Evolutionary conservation across 2,329 filamentous ascomycete species (phyloP).

Genomic region (Fusarium compactum): DNA sequence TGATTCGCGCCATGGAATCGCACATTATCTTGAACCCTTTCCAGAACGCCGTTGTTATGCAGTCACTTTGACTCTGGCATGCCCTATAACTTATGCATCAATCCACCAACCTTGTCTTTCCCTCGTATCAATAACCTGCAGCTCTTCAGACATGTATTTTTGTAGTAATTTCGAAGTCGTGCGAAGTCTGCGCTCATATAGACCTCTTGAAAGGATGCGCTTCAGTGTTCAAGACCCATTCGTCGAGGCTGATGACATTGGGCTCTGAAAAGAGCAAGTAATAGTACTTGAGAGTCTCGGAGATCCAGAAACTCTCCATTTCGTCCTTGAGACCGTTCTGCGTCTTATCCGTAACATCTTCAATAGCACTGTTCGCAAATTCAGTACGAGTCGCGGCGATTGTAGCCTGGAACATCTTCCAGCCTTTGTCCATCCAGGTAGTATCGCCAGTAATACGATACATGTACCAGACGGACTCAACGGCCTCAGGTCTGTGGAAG

Average conservation of each 20-base stretch:
- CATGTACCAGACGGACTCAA: conserved; percentile 90
- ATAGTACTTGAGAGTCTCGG: conserved; percentile 93
- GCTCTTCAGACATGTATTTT: not conserved
- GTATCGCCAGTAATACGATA: conserved; percentile 88
- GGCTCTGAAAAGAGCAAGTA: conserved; percentile 82
- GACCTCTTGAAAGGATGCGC: conserved; percentile 69
- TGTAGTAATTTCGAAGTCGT: conserved; percentile 3
- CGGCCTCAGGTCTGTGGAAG: conserved; percentile 77
- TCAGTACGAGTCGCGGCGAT: conserved; percentile 73
- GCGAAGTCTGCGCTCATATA: conserved; percentile 25
- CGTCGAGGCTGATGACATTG: conserved; percentile 73
- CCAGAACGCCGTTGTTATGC: conserved; percentile 31
- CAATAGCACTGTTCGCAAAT: conserved; percentile 77
- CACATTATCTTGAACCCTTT: conserved; percentile 29
- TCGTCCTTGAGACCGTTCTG: conserved; percentile 62
- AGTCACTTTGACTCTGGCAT: conserved; percentile 10
- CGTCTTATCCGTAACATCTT: conserved; percentile 66
- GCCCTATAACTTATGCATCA: conserved; percentile 15
- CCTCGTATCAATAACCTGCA: not conserved
- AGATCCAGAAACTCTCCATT: conserved; percentile 93
- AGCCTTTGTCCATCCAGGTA: conserved; percentile 82
- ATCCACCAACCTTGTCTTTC: not conserved
- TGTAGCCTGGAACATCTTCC: conserved; percentile 85
- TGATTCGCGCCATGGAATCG: conserved; percentile 17
- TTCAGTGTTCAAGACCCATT: conserved; percentile 75